A percentile compares a stretch with the other conserved stretches of the same genome.
phyloP scores from a whole-genome alignment of 2,329 filamentous ascomycete species.

The Metarhizium rileyi region DNA sequence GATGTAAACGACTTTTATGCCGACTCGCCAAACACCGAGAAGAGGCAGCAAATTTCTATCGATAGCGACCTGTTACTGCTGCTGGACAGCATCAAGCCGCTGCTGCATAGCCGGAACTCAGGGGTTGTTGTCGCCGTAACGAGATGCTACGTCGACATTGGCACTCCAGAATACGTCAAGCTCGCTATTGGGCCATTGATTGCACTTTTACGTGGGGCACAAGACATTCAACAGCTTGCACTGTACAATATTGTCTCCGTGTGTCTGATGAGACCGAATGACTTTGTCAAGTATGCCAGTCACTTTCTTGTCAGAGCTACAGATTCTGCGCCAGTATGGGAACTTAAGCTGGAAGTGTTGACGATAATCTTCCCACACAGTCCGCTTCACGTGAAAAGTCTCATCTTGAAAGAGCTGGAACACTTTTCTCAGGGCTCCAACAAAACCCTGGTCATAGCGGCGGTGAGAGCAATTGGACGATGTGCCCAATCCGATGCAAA shows the following conservation, averaged over 20 bases:
- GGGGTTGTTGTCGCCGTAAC: slow-evolving; percentile 84
- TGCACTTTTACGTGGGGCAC: slow-evolving; percentile 71
- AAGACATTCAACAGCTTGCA: slow-evolving; percentile 82
- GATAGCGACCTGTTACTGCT: slow-evolving; percentile 79
- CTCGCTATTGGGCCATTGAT: slow-evolving; percentile 74
- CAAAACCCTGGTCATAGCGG: slow-evolving; percentile 72
- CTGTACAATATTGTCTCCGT: slow-evolving; percentile 95
- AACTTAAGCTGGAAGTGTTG: slow-evolving; percentile 82
- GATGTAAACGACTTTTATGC: slow-evolving; percentile 72
- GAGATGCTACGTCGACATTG: slow-evolving; percentile 75
- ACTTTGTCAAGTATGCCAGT: slow-evolving; percentile 80
- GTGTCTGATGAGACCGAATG: slow-evolving; percentile 61
- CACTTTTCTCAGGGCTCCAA: slow-evolving; percentile 76
- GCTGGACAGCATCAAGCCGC: slow-evolving; percentile 67
- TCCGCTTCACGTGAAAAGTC: slow-evolving; percentile 63
- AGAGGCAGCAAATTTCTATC: slow-evolving; percentile 44
- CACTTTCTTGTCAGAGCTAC: slow-evolving; percentile 81
- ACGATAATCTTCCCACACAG: slow-evolving; percentile 85
- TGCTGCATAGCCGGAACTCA: slow-evolving; percentile 86
- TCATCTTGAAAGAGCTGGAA: slow-evolving; percentile 86
- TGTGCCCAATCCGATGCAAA: slow-evolving; percentile 71
- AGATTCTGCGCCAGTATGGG: slow-evolving; percentile 75
- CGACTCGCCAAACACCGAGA: slow-evolving; percentile 40
- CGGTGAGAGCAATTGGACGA: slow-evolving; percentile 84
- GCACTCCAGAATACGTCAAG: slow-evolving; percentile 66